A percentile compares a stretch with the other conserved stretches of the same genome.
These are phyloP conservation scores for Botrytis deweyae DNA, from an alignment of 2,329 filamentous ascomycete genomes.

Conservation along the genomic window DNA sequence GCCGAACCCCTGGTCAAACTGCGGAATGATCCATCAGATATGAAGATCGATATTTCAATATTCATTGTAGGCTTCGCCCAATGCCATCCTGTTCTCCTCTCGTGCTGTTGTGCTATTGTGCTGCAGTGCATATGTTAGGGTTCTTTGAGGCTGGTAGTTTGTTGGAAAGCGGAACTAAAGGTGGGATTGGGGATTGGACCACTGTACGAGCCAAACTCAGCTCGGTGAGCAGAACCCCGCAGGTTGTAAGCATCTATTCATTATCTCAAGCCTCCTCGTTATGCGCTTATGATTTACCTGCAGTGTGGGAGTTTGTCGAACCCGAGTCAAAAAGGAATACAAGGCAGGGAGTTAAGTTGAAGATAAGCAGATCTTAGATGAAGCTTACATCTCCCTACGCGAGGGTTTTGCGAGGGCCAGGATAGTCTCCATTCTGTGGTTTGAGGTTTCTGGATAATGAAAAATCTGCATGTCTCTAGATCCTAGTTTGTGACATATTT, in stretches of 20 bases:
- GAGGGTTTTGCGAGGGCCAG: neutral
- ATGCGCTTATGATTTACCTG: neutral
- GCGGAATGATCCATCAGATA: neutral
- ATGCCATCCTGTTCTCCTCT: neutral
- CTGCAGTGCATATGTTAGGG: neutral
- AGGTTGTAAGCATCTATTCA: neutral
- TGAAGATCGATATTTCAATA: constrained; percentile 12
- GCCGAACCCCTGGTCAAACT: neutral
- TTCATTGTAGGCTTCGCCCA: neutral
- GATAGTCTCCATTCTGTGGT: neutral
- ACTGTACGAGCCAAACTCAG: constrained; percentile 4
- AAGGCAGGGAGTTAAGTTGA: neutral
- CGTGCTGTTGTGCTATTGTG: neutral
- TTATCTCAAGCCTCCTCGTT: neutral
- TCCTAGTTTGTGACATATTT: constrained; percentile 1
- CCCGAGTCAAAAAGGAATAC: constrained; percentile 4
- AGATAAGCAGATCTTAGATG: constrained; percentile 11
- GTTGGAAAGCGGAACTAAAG: neutral
- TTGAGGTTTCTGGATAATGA: neutral
- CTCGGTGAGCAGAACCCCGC: constrained; percentile 10
- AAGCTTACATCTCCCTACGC: neutral
- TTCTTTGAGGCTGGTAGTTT: neutral
- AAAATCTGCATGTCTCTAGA: constrained; percentile 3
- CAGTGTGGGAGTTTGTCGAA: neutral
- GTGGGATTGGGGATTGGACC: constrained; percentile 13